A percentile compares a stretch with the other conserved stretches of the same genome.
phyloP scores from a whole-genome alignment of 2,329 filamentous ascomycete genomes.

The Aureobasidium melanogenum region DNA sequence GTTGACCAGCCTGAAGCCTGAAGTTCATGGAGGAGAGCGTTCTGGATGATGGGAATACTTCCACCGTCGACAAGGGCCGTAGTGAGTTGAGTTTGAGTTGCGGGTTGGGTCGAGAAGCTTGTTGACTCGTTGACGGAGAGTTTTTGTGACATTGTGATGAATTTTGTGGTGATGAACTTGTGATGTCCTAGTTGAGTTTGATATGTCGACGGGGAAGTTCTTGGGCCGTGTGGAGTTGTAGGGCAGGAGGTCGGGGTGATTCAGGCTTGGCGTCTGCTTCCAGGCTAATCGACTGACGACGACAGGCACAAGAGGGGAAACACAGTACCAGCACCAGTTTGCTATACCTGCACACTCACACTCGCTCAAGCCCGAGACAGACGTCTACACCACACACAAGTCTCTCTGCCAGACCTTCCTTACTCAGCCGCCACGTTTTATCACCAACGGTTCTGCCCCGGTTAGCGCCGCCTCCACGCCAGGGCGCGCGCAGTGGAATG shows the following conservation, averaged over 20 bases:
- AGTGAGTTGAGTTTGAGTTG: slow-evolving; percentile 34
- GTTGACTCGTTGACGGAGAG: slow-evolving; percentile 33
- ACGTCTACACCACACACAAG: not conserved
- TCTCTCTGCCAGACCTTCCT: not conserved
- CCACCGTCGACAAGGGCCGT: slow-evolving; percentile 37
- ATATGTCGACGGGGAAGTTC: not conserved
- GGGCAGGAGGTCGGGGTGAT: not conserved
- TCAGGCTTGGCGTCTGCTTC: not conserved
- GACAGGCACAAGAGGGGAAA: not conserved
- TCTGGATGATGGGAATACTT: slow-evolving; percentile 48
- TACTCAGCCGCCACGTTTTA: slow-evolving; percentile 1
- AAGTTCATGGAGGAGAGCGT: slow-evolving; percentile 44
- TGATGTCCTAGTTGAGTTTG: not conserved
- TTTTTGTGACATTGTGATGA: slow-evolving; percentile 18
- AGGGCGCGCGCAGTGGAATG: slow-evolving; percentile 9
- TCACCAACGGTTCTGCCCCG: not conserved
- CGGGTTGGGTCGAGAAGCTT: slow-evolving; percentile 26
- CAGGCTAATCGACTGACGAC: not conserved
- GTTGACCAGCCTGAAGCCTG: slow-evolving; percentile 52
- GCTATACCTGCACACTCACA: not conserved
- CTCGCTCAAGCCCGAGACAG: not conserved
- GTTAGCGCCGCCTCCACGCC: slow-evolving; percentile 2
- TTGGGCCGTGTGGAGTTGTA: not conserved
- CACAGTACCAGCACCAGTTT: not conserved
- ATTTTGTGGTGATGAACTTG: slow-evolving; percentile 17